phyloP scores from a whole-genome alignment of 2,329 filamentous ascomycete species.

The Microcyclosporella mali region DNA sequence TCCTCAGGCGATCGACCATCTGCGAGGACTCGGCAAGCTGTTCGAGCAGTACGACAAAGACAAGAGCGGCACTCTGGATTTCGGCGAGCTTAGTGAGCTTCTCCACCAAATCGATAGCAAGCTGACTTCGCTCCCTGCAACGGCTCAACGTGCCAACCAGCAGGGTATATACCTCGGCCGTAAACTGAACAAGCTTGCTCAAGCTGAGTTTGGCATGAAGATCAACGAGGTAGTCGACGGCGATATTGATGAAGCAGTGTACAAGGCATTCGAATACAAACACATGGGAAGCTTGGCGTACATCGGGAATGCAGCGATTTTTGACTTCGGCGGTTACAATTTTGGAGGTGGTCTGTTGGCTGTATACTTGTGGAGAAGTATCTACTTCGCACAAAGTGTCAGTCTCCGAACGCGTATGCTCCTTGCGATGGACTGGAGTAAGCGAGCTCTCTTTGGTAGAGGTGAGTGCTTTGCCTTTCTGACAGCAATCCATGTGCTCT shows the following conservation, averaged over 20 bases:
- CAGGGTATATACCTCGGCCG: slow-evolving; percentile 87
- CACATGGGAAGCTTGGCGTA: slow-evolving; percentile 91
- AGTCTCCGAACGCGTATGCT: slow-evolving; percentile 82
- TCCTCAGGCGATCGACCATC: slow-evolving; percentile 80
- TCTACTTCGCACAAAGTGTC: slow-evolving; percentile 97
- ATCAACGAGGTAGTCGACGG: slow-evolving; percentile 81
- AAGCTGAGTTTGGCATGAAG: slow-evolving; percentile 65
- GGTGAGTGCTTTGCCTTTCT: slow-evolving; percentile 52
- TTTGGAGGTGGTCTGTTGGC: slow-evolving; percentile 80
- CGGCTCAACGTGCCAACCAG: slow-evolving; percentile 92
- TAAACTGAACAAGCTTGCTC: slow-evolving; percentile 89
- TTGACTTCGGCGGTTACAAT: slow-evolving; percentile 77
- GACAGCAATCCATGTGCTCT: not conserved
- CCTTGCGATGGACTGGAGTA: slow-evolving; percentile 98
- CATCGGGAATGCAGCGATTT: slow-evolving; percentile 91
- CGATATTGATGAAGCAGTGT: slow-evolving; percentile 84
- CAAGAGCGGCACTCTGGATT: slow-evolving; percentile 86
- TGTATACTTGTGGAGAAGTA: slow-evolving; percentile 90
- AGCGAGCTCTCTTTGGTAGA: slow-evolving; percentile 89
- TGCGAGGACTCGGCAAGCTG: slow-evolving; percentile 82
- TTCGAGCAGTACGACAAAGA: slow-evolving; percentile 92
- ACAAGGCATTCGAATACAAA: slow-evolving; percentile 89
- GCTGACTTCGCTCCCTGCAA: slow-evolving; percentile 88
- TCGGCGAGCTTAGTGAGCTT: slow-evolving; percentile 82
- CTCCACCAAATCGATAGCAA: slow-evolving; percentile 90